Base-by-base conservation (phyloP, 306 rosid genomes). In the Canavalia ensiformis region DNA sequence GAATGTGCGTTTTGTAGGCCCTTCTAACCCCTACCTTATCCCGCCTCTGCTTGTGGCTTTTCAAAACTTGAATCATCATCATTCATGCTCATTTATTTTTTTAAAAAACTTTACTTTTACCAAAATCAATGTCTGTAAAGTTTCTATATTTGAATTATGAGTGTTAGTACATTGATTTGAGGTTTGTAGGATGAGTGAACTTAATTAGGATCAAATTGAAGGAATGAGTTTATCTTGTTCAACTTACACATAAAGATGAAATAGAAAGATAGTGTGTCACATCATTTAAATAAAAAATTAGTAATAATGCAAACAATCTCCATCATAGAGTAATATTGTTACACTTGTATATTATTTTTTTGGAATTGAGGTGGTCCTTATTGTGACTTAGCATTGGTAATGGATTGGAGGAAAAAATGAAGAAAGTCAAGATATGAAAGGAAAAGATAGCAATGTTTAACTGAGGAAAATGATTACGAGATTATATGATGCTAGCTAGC, bases 1-100 rank as follows among this genome's bases (percentile, higher is more conserved):
- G 81, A 81, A 81, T 77, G 86, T 81, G 86, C 74, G 54, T 29
- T 82, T 81, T 69, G 81, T 81, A 78, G 79, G 83, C n/a, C 88
- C 85, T 71, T 70, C 57, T 55, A 35, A 76, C 57, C 74, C 50
- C 57, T 47, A 51, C 55, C 79, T 75, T 45, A 75, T 76, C 85
- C 65, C 37, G 58, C 79, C 29, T 39, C 18, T 1, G 4, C 28
- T 13, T 52, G 41, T 47, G 47, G 35, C 4, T 70, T 77, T 54
- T 52, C 50, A 54, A 68, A 79, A 58, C 59, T 51, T 80, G 37
- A 84, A 75, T 68, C 55, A 52, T 29, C n/a, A 18, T 18, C 25
- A 18, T 18, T 18, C 25, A 4, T 30, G 33, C 81, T 65, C 35
- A 7, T 52, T 52, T 37, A 4, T 49, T 72, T 69, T 54, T 44